A percentile compares a stretch with the other conserved stretches of the same genome.
Conservation (phyloP, 2,329 filamentous ascomycete genomes). For the Exophiala dermatitidis region DNA sequence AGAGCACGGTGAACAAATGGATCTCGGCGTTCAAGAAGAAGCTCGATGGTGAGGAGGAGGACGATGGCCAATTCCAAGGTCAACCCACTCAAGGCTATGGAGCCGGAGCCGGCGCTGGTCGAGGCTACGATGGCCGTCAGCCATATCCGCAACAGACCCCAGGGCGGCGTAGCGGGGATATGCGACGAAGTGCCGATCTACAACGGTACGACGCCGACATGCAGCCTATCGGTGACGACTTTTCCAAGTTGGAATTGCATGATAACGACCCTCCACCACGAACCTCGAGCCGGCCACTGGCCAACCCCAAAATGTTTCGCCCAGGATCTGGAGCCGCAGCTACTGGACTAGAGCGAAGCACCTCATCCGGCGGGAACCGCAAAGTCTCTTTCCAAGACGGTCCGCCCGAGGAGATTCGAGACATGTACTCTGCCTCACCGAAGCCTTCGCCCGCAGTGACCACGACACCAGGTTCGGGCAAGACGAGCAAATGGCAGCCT, state of each 20-base stretch:
- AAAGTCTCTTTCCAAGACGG: conserved; percentile 55
- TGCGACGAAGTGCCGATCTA: conserved; percentile 73
- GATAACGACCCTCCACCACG: conserved; percentile 54
- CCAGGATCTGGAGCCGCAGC: background rate
- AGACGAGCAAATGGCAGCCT: conserved; percentile 94
- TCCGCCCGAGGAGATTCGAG: conserved; percentile 71
- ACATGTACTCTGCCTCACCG: conserved; percentile 61
- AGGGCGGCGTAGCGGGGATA: conserved; percentile 53
- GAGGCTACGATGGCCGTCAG: background rate
- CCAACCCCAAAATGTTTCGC: conserved; percentile 76
- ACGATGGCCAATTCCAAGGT: conserved; percentile 52
- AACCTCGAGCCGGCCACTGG: conserved; percentile 56
- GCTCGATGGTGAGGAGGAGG: conserved; percentile 81
- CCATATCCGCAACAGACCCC: conserved; percentile 30
- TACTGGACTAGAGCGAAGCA: conserved; percentile 33
- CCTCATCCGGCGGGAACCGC: conserved; percentile 43
- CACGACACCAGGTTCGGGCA: conserved; percentile 41
- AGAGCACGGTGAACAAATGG: conserved; percentile 88
- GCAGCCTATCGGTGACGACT: conserved; percentile 81
- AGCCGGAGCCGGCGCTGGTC: conserved; percentile 14
- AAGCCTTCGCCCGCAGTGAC: conserved; percentile 43
- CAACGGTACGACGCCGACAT: conserved; percentile 93
- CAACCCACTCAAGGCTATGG: conserved; percentile 35
- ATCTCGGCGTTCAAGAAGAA: conserved; percentile 87
- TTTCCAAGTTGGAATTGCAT: conserved; percentile 58